phyloP scores from a whole-genome alignment of 140 eudicot genomes.

The Oenanthe javanica region DNA sequence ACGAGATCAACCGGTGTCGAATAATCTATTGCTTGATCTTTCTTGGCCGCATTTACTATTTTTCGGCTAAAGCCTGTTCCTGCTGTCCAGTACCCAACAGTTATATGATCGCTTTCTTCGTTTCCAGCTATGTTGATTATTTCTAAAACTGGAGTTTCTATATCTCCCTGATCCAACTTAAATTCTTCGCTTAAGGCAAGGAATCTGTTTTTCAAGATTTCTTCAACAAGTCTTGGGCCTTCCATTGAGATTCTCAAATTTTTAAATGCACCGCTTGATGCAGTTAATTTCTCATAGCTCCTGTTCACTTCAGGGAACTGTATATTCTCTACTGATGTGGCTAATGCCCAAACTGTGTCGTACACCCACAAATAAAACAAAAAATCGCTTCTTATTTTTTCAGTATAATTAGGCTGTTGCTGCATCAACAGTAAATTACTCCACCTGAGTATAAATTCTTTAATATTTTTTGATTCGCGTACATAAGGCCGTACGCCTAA shows the following conservation, averaged over 20 bases:
- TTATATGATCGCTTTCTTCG: constrained; percentile 16
- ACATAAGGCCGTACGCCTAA: constrained; percentile 24
- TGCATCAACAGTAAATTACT: constrained; percentile 2
- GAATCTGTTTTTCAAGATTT: constrained; percentile 15
- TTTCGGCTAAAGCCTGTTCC: constrained; percentile 17
- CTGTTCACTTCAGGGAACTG: neutral
- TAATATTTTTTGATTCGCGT: constrained; percentile 14
- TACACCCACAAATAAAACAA: constrained; percentile 32
- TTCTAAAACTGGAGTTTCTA: constrained; percentile 20
- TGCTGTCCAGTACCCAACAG: constrained; percentile 30
- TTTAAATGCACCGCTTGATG: neutral
- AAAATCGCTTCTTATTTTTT: neutral
- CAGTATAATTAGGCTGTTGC: neutral
- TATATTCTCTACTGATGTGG: constrained; percentile 19
- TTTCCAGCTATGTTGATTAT: constrained; percentile 29
- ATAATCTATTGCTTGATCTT: too few relatives aligned
- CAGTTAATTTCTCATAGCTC: neutral
- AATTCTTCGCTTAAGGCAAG: constrained; percentile 22
- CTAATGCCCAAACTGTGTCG: constrained; percentile 32
- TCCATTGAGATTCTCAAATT: constrained; percentile 13
- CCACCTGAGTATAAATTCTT: constrained; percentile 19
- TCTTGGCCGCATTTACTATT: neutral
- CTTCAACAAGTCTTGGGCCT: constrained; percentile 25
- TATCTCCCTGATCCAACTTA: constrained; percentile 6
- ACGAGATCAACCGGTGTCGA: neutral